Conservation (phyloP, 768 basidiomycete genomes). For the Termitomyces sp. region DNA sequence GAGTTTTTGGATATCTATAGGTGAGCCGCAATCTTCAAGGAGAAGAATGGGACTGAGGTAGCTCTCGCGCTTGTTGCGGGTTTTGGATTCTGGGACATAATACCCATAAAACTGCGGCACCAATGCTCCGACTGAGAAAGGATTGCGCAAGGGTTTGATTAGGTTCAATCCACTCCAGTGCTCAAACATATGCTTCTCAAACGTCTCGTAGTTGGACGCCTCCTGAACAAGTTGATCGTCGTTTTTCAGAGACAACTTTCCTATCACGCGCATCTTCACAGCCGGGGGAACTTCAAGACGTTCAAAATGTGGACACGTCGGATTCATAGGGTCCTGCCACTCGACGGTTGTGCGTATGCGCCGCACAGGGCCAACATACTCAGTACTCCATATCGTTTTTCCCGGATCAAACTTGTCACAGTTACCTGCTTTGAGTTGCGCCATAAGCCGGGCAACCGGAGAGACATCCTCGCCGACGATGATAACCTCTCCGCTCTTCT, state of each 20-base stretch:
- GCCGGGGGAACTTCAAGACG: conserved; percentile 30
- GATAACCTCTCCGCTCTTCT: conserved; percentile 9
- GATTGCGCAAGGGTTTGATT: conserved; percentile 37
- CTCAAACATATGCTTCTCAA: conserved; percentile 45
- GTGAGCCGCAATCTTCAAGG: conserved; percentile 40
- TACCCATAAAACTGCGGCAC: conserved; percentile 68
- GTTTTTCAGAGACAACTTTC: conserved; percentile 40
- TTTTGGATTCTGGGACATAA: conserved; percentile 32
- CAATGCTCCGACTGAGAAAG: conserved; percentile 47
- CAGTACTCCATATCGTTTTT: neutral
- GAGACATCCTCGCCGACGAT: neutral
- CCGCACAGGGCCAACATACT: conserved; percentile 15
- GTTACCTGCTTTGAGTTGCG: too few relatives aligned
- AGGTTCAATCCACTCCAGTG: conserved; percentile 52
- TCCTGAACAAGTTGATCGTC: conserved; percentile 40
- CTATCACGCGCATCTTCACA: conserved; percentile 39
- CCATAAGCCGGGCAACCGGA: too few relatives aligned
- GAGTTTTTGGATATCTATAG: conserved; percentile 25
- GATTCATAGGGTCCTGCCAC: conserved; percentile 30
- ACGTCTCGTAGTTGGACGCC: conserved; percentile 42
- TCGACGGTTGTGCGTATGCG: conserved; percentile 22
- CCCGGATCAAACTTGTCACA: neutral
- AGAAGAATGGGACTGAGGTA: conserved; percentile 43
- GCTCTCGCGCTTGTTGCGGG: neutral
- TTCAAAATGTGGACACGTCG: conserved; percentile 31